Evolutionary conservation across 306 rosid species (phyloP), one percentile per base, ranked within the genome.

Genomic region (Pueraria montana): DNA sequence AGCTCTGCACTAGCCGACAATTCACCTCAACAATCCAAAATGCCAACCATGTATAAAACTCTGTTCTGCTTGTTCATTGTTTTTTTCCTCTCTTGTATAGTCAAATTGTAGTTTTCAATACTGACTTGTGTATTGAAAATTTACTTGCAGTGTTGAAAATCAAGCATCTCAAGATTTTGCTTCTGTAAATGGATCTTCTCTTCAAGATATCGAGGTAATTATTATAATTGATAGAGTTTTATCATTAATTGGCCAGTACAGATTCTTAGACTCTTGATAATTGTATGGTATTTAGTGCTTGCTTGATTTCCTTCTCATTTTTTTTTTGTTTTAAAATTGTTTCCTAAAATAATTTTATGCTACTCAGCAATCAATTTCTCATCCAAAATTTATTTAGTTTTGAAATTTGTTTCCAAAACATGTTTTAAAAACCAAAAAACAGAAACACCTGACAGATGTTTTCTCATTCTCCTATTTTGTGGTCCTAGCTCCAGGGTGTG

Each of bases 161-260:
- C 84, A 84, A 82, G 88, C 89, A 80, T 86, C 97, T 76, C 91
- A 86, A 66, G 95, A 90, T 84, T 84, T 86, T 81, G 78, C 78
- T 80, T 69, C 90, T 64, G 69, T 26, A 23, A 88, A 88, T 82
- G 96, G 92, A 82, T 84, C 92, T 83, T 87, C 93, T 66, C 76
- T 66, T 59, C 91, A 90, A 84, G 94, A 92, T 87, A 73, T 90
- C 53, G 98, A 94, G 99, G 99, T 96, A 84, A 34, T 80, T 64
- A 63, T 63, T 63, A 7, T 63, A 27, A 63, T 30, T 30, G 34
- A 27, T 62, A 14, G 16, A 13, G 20, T 13, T 63, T 63, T 62
- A 62, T 63, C 43, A 14, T 63, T 30, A 16, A 30, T 14, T 30
- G 14, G 6, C 43, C n/a, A 30, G 42, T 30, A 63, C 12, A 63